phyloP scores from a whole-genome alignment of 2,329 filamentous ascomycete species.

The Penicillium freii region DNA sequence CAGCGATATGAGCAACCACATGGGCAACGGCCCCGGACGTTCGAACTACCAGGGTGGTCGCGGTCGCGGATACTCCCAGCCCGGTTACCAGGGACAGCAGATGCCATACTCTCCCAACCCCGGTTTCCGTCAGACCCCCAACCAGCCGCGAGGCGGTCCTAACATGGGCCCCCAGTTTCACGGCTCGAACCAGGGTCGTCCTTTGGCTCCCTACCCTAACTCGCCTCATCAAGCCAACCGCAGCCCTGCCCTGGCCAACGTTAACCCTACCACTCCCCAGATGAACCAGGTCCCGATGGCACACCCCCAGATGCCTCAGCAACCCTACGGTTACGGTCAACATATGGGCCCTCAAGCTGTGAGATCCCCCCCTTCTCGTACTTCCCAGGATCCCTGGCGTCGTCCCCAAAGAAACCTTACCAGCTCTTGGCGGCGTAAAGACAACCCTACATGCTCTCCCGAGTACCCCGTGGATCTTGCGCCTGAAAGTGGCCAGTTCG shows the following conservation, averaged over 20 bases:
- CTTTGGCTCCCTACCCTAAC: conserved; percentile 52
- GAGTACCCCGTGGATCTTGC: conserved; percentile 56
- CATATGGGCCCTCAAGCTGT: conserved; percentile 61
- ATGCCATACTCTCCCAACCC: conserved; percentile 56
- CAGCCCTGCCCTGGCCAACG: conserved; percentile 65
- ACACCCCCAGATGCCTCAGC: conserved; percentile 62
- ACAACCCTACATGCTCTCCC: conserved; percentile 21
- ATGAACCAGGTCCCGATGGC: conserved; percentile 69
- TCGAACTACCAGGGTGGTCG: conserved; percentile 57
- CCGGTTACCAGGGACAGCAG: conserved; percentile 50
- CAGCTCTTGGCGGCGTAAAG: neutral
- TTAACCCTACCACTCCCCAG: conserved; percentile 68
- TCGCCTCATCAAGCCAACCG: conserved; percentile 64
- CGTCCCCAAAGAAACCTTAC: conserved; percentile 24
- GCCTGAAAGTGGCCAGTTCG: conserved; percentile 68
- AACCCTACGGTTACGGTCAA: conserved; percentile 57
- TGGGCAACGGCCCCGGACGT: conserved; percentile 52
- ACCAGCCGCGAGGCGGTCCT: conserved; percentile 50
- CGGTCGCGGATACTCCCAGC: conserved; percentile 57
- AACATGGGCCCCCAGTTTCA: conserved; percentile 55
- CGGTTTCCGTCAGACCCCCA: conserved; percentile 51
- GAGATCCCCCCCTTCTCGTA: conserved; percentile 47
- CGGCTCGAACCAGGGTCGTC: conserved; percentile 43
- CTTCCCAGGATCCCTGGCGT: conserved; percentile 23
- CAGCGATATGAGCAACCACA: conserved; percentile 63